Base-by-base conservation (phyloP, 1,284 basidiomycete species). In the Neolentinus lepideus region DNA sequence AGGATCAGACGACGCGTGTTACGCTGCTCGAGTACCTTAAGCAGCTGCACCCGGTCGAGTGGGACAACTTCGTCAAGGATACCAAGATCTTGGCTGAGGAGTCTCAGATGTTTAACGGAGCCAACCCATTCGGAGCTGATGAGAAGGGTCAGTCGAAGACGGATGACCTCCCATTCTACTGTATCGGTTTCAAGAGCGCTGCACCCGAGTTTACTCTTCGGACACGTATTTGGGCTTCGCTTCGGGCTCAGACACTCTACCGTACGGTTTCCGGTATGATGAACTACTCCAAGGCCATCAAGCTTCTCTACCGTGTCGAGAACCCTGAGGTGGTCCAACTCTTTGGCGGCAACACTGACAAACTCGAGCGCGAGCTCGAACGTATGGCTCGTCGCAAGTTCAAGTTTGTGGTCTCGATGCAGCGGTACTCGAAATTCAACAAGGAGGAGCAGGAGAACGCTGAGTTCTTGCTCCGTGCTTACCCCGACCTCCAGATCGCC, bases 241-340 rank as follows among this genome's bases (percentile, higher is more conserved):
- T 99, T 14, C 92, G 96, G 58, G 96, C 96, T 21, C 97, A 99
- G 77, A 99, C 97, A 2, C 84, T 99, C 31, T 99, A 99, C 73
- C 88, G 97, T 63, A 99, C 96, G 21, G 95, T 99, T 16, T 98
- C 97, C 50, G 97, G 96, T 54, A 98, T 99, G 88, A 99, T 99
- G 97, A 99, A 99, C 78, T 99, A 99, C 73, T 87, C 92, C 65
- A 99, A 99, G 80, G 96, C 97, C 19, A 98, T 99, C 84, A 99
- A 99, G 75, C 80, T 99, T n/a, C 83, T 99, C 27, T 98, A 98
- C 74, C 94, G 96, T 62, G 96, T 99, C 56, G 97, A 99, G 77
- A 99, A 98, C 75, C 97, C 96, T 22, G 96, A 98, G 71, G 91
- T 99, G 52, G 96, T 99, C 3, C 95, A 98, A 75, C 80, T 92